phyloP scores from a whole-genome alignment of 2,329 filamentous ascomycete species.

The Penicillium occitanis region DNA sequence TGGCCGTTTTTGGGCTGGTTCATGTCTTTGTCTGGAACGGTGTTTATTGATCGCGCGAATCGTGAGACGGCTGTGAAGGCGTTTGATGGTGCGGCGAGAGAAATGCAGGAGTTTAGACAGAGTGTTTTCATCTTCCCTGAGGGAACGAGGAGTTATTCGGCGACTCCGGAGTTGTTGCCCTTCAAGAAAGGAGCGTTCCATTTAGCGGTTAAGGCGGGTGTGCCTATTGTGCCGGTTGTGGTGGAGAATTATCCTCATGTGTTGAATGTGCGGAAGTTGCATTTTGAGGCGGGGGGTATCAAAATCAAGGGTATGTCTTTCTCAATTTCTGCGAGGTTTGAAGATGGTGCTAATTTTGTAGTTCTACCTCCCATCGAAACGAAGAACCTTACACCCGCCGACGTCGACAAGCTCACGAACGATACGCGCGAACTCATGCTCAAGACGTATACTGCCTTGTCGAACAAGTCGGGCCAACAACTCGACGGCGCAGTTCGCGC shows the following conservation, averaged over 20 bases:
- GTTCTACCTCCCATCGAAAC: constrained; percentile 82
- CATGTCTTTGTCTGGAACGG: constrained; percentile 79
- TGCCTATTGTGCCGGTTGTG: constrained; percentile 85
- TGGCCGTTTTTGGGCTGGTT: constrained; percentile 92
- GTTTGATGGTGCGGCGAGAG: constrained; percentile 76
- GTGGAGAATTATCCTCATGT: constrained; percentile 77
- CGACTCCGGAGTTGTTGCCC: constrained; percentile 77
- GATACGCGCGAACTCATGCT: constrained; percentile 75
- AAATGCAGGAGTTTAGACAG: constrained; percentile 71
- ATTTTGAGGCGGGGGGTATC: constrained; percentile 68
- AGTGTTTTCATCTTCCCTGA: constrained; percentile 63
- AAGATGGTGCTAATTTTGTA: constrained; percentile 32
- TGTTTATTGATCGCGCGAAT: constrained; percentile 94
- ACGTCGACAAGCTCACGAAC: constrained; percentile 72
- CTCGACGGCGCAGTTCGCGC: constrained; percentile 27
- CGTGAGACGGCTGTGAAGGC: constrained; percentile 76
- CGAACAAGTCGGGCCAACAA: constrained; percentile 28
- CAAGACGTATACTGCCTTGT: constrained; percentile 52
- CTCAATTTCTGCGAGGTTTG: constrained; percentile 5
- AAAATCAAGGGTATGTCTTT: constrained; percentile 67
- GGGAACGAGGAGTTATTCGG: constrained; percentile 86
- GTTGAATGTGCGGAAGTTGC: constrained; percentile 61
- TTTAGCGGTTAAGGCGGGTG: constrained; percentile 87
- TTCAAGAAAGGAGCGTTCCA: constrained; percentile 99
- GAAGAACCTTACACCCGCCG: constrained; percentile 66